Evolutionary conservation across 805 yeast genomes (phyloP).

Genomic region (Ogataea pignaliae): DNA sequence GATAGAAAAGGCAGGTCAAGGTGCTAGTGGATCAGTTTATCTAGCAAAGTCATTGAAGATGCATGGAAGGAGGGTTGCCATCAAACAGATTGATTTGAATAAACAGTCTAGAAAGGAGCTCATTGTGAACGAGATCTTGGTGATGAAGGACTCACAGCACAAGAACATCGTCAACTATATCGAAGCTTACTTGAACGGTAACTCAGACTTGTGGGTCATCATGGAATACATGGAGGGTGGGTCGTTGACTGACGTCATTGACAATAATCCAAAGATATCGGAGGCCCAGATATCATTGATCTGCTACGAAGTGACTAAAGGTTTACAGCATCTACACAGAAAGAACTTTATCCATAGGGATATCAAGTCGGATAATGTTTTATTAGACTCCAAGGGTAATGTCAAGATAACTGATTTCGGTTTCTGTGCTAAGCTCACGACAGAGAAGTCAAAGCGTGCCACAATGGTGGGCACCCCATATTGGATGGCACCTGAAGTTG

Average conservation of each 20-base stretch:
- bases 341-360: constrained; percentile 95
- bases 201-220: constrained; percentile 91
- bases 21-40: constrained; percentile 96
- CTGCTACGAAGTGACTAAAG: constrained; percentile 85
- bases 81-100: constrained; percentile 90
- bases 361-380: constrained; percentile 92
- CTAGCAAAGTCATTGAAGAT: constrained; percentile 61
- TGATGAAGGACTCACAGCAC: constrained; percentile 94
- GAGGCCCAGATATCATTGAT: constrained; percentile 92
- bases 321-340: constrained; percentile 85
- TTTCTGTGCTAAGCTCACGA: constrained; percentile 91
- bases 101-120: constrained; percentile 92
- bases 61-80: constrained; percentile 72
- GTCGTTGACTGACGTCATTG: constrained; percentile 91
- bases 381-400: constrained; percentile 74
- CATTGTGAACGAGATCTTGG: constrained; percentile 91
- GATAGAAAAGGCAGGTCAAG: constrained; percentile 90
- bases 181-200: constrained; percentile 80
- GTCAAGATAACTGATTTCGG: constrained; percentile 95
- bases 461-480: constrained; percentile 99
- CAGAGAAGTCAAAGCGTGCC: constrained; percentile 78
- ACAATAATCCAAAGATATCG: constrained; percentile 70
- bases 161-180: constrained; percentile 91
- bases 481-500: constrained; percentile 99
- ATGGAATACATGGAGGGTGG: constrained; percentile 99